Evolutionary conservation across 352 stramenopile species (phyloP).

Genomic region (Blastocystis hominis): DNA sequence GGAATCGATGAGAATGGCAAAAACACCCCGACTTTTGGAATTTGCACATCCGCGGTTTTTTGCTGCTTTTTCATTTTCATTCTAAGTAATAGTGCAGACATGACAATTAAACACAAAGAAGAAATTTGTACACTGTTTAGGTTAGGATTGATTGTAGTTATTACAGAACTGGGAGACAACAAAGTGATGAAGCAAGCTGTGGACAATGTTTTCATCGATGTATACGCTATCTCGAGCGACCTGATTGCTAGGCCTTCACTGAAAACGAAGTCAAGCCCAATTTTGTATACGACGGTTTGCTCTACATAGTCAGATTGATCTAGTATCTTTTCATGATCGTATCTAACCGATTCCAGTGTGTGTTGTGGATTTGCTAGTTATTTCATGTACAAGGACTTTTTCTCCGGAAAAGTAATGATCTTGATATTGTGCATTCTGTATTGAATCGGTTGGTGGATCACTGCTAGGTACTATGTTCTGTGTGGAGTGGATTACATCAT

Average conservation of each 20-base stretch:
- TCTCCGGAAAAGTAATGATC: constrained; percentile 12
- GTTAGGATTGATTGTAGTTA: neutral
- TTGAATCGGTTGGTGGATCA: neutral
- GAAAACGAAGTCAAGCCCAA: constrained; percentile 52
- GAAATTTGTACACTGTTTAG: neutral
- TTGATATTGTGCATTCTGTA: neutral
- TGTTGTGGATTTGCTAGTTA: constrained; percentile 32
- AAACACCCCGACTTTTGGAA: neutral
- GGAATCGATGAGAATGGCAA: neutral
- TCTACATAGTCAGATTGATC: constrained; percentile 1
- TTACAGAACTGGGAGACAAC: constrained; percentile 52
- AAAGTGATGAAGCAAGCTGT: constrained; percentile 53
- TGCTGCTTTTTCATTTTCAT: neutral
- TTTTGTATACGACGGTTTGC: constrained; percentile 7
- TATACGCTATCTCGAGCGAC: neutral
- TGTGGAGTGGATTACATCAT: constrained; percentile 2
- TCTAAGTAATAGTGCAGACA: neutral
- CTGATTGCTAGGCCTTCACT: neutral
- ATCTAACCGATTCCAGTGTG: neutral
- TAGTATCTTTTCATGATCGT: neutral
- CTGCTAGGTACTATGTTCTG: constrained; percentile 39
- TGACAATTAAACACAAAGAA: constrained; percentile 49
- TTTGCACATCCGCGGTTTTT: neutral
- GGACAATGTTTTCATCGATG: constrained; percentile 29
- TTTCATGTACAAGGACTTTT: constrained; percentile 53